Conservation (phyloP, 345 rosid genomes). For the Linum lewisii region DNA sequence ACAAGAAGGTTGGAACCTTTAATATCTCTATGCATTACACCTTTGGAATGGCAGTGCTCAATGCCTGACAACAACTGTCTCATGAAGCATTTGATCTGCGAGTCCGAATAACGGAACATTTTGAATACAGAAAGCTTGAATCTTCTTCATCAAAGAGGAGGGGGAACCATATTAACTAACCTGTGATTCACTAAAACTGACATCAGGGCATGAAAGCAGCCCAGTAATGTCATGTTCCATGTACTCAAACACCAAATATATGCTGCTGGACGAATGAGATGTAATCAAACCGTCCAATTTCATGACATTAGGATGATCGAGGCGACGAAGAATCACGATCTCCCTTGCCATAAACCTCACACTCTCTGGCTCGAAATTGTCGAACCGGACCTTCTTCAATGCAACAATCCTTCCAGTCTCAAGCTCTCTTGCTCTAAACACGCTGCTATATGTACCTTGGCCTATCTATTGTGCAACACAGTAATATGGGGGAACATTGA, state of each 20-base stretch:
- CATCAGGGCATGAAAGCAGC: background rate
- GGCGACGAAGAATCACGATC: background rate
- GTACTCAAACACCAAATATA: slow-evolving; percentile 1
- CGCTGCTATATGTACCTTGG: slow-evolving; percentile 2
- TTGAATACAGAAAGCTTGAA: too few relatives aligned
- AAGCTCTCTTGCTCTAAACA: background rate
- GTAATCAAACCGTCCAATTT: background rate
- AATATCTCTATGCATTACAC: slow-evolving; percentile 2
- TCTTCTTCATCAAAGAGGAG: too few relatives aligned
- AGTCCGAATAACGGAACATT: too few relatives aligned
- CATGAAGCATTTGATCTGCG: slow-evolving; percentile 5
- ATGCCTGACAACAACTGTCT: background rate
- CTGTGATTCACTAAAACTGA: background rate
- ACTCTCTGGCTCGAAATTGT: slow-evolving; percentile 1
- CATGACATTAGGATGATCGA: background rate
- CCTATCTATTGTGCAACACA: slow-evolving; percentile 1
- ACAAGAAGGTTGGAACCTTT: background rate
- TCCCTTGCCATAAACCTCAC: slow-evolving; percentile 1
- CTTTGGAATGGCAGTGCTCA: background rate
- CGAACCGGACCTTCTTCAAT: slow-evolving; percentile 4
- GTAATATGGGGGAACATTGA: background rate
- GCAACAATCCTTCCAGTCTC: slow-evolving; percentile 1
- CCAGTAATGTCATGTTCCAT: slow-evolving; percentile 2
- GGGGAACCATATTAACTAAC: too few relatives aligned
- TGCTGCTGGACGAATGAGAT: background rate